A percentile compares a stretch with the other conserved stretches of the same genome.
phyloP scores from a whole-genome alignment of 2,329 filamentous ascomycete genomes.

The Aspergillus cejpii region DNA sequence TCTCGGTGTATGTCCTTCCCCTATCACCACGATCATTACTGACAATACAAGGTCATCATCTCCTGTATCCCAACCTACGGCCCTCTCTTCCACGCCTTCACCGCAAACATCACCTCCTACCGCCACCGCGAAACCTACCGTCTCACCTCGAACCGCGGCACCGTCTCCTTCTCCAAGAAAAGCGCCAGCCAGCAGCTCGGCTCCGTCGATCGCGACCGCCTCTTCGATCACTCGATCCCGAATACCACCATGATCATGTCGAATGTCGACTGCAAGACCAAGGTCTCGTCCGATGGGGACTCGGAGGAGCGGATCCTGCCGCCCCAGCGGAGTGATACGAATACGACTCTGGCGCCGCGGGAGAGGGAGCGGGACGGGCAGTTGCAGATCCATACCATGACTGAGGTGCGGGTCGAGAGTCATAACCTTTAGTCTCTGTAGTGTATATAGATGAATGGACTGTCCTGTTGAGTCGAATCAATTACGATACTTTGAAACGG shows the following conservation, averaged over 20 bases:
- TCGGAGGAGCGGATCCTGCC: slow-evolving; percentile 7
- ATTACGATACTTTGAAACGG: too few species aligned
- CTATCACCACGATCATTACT: background rate
- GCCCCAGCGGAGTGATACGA: background rate
- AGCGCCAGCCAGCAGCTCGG: background rate
- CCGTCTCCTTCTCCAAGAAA: background rate
- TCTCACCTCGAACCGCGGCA: background rate
- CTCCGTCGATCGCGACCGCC: background rate
- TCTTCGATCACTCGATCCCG: background rate
- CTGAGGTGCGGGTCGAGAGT: slow-evolving; percentile 14
- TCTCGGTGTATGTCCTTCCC: slow-evolving; percentile 30
- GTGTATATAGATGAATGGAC: background rate
- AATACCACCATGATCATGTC: slow-evolving; percentile 6
- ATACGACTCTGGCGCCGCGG: background rate
- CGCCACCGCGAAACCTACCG: slow-evolving; percentile 4
- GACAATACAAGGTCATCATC: slow-evolving; percentile 30
- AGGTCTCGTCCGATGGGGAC: background rate
- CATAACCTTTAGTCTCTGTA: slow-evolving; percentile 1
- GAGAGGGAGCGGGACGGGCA: background rate
- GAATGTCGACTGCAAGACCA: background rate
- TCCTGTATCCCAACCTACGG: slow-evolving; percentile 42
- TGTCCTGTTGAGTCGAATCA: too few species aligned
- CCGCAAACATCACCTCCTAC: slow-evolving; percentile 15
- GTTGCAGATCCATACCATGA: slow-evolving; percentile 10
- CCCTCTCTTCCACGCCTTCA: slow-evolving; percentile 32